Conservation (phyloP, 139 green algal species). For the Desmodesmus armatus region DNA sequence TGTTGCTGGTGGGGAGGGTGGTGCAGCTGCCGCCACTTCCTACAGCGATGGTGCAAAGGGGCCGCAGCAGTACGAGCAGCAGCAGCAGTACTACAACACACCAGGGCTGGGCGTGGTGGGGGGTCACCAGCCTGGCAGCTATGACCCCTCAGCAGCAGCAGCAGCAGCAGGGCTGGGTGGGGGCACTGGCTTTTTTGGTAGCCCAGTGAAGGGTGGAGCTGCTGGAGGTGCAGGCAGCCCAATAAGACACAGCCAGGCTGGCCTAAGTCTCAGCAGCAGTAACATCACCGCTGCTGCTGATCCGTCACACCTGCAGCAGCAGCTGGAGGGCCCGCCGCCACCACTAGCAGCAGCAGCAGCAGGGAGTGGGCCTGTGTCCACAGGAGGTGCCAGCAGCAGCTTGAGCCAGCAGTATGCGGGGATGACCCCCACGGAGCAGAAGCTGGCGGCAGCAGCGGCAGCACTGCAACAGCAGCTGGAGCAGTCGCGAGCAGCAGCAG, state of each 20-base stretch:
- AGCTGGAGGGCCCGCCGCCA: too few relatives aligned
- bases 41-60: conserved; percentile 40
- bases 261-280: neutral
- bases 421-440: too few relatives aligned
- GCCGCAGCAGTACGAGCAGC: conserved; percentile 1
- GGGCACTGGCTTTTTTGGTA: too few relatives aligned
- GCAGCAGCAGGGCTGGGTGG: neutral
- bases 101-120: neutral
- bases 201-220: too few relatives aligned
- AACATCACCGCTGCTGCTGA: neutral
- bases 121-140: neutral
- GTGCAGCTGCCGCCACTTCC: neutral
- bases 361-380: too few relatives aligned
- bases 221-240: neutral
- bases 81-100: neutral
- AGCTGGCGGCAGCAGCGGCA: neutral
- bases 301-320: too few relatives aligned
- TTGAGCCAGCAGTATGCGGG: neutral
- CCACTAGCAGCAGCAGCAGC: neutral
- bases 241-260: neutral
- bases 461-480: neutral
- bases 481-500: neutral
- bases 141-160: neutral
- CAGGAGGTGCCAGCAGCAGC: too few relatives aligned
- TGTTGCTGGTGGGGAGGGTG: neutral